A percentile compares a stretch with the other conserved stretches of the same genome.
These are phyloP conservation scores for Penicillium sp. DNA, from an alignment of 2,329 filamentous ascomycete genomes.

Conservation along the genomic window DNA sequence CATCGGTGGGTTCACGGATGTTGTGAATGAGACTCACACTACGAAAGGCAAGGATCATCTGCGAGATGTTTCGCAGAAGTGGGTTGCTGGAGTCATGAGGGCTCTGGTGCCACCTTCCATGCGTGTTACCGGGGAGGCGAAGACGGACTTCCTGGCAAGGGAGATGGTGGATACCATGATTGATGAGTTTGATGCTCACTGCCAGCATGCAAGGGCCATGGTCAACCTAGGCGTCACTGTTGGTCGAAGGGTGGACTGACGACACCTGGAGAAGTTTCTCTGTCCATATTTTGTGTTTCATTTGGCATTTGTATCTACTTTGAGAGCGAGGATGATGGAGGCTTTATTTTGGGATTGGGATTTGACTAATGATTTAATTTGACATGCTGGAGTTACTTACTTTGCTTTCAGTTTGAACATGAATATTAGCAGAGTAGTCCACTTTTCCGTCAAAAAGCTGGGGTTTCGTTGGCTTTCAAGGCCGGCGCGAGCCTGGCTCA, in stretches of 20 bases:
- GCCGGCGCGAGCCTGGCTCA: neutral
- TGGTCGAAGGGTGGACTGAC: slow-evolving; percentile 13
- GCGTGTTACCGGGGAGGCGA: slow-evolving; percentile 12
- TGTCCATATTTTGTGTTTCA: too few species aligned
- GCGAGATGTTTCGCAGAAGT: slow-evolving; percentile 10
- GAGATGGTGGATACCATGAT: slow-evolving; percentile 14
- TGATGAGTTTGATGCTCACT: slow-evolving; percentile 18
- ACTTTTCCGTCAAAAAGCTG: neutral
- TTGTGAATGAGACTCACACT: slow-evolving; percentile 14
- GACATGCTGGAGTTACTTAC: too few species aligned
- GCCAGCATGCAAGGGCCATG: slow-evolving; percentile 12
- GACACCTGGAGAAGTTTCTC: too few species aligned
- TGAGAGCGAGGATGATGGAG: too few species aligned
- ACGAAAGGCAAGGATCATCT: slow-evolving; percentile 16
- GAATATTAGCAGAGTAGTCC: neutral
- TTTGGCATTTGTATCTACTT: neutral
- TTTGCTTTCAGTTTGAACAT: too few species aligned
- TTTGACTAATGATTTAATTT: too few species aligned
- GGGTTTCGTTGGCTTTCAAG: neutral
- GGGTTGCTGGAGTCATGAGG: slow-evolving; percentile 19
- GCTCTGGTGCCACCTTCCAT: slow-evolving; percentile 16
- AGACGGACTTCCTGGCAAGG: slow-evolving; percentile 5
- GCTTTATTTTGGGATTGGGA: too few species aligned
- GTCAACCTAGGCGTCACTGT: slow-evolving; percentile 22
- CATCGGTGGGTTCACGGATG: slow-evolving; percentile 5